These are phyloP conservation scores for Talaromyces ruber DNA, from an alignment of 495 filamentous ascomycete genomes.

Conservation along the genomic window DNA sequence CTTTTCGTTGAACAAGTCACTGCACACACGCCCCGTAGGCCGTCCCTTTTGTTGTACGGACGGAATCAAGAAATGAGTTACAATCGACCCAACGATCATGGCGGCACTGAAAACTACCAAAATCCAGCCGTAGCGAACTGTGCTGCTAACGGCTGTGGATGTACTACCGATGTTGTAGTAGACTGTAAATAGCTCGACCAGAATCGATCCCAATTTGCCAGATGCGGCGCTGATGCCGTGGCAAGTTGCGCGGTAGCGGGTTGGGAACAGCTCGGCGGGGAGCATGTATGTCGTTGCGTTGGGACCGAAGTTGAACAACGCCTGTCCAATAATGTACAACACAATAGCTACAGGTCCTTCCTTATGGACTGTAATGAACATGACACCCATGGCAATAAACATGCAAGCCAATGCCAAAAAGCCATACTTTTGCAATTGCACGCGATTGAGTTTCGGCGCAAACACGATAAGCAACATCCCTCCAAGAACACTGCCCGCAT, in stretches of 20 bases:
- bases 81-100: slow-evolving; percentile 36
- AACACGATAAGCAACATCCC: slow-evolving; percentile 33
- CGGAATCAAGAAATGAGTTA: slow-evolving; percentile 39
- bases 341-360: slow-evolving; percentile 9
- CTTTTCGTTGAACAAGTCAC: slow-evolving; percentile 27
- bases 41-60: slow-evolving; percentile 18
- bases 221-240: slow-evolving; percentile 35
- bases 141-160: slow-evolving; percentile 21
- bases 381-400: slow-evolving; percentile 14
- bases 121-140: slow-evolving; percentile 32
- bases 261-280: slow-evolving; percentile 40
- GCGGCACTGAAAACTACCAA: slow-evolving; percentile 36
- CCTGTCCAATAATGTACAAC: slow-evolving; percentile 19
- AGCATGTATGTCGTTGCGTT: slow-evolving; percentile 32
- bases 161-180: slow-evolving; percentile 27
- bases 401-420: slow-evolving; percentile 26
- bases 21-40: not conserved
- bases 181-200: slow-evolving; percentile 27
- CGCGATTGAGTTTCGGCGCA: slow-evolving; percentile 38
- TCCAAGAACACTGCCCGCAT: slow-evolving; percentile 39
- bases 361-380: slow-evolving; percentile 10
- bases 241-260: slow-evolving; percentile 34
- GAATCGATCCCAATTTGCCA: slow-evolving; percentile 38
- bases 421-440: slow-evolving; percentile 37
- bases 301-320: slow-evolving; percentile 27